Conservation (phyloP, 495 filamentous ascomycete species). For the Aspergillus baeticus region DNA sequence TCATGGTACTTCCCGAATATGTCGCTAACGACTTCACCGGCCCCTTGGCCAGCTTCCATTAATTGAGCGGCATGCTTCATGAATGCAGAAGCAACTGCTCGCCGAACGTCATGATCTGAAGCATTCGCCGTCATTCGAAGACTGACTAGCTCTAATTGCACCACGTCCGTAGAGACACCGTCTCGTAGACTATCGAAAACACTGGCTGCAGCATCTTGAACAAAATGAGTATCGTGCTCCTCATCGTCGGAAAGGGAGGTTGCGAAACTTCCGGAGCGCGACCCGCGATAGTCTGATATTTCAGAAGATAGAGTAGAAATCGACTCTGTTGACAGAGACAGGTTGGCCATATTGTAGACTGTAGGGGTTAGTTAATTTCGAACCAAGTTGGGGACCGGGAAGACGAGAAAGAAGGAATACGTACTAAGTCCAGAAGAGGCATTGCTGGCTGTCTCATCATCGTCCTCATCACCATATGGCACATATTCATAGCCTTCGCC, state of each 20-base stretch:
- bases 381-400: constrained; percentile 31
- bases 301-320: constrained; percentile 70
- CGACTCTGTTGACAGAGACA: constrained; percentile 72
- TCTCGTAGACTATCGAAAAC: constrained; percentile 78
- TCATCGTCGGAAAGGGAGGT: constrained; percentile 59
- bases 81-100: constrained; percentile 80
- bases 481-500: constrained; percentile 50
- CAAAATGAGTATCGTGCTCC: constrained; percentile 68
- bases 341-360: constrained; percentile 67
- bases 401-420: constrained; percentile 17
- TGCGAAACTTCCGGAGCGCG: constrained; percentile 50
- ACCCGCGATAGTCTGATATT: constrained; percentile 38
- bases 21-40: constrained; percentile 63
- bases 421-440: constrained; percentile 53
- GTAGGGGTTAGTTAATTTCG: constrained; percentile 24
- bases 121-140: constrained; percentile 87
- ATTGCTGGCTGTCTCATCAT: constrained; percentile 44
- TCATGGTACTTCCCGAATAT: constrained; percentile 56
- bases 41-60: constrained; percentile 55
- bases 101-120: constrained; percentile 80
- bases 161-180: constrained; percentile 74
- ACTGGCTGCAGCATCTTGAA: constrained; percentile 80
- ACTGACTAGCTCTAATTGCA: constrained; percentile 86
- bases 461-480: constrained; percentile 52
- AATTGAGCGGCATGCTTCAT: constrained; percentile 77